These are phyloP conservation scores for Panellus pusillus DNA, from an alignment of 768 basidiomycete species.

Conservation along the genomic window DNA sequence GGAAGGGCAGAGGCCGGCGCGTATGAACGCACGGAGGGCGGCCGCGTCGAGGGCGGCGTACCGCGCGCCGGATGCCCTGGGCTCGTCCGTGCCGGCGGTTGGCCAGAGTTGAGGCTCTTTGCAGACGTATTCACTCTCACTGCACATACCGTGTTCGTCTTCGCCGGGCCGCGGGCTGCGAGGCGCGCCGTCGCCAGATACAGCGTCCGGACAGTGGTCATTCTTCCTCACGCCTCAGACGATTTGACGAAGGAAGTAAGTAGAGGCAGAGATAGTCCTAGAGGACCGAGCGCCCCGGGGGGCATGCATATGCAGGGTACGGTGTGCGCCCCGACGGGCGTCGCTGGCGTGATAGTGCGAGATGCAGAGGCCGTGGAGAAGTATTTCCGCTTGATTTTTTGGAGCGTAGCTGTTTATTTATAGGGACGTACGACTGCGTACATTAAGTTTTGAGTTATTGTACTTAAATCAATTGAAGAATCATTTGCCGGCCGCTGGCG, in stretches of 20 bases:
- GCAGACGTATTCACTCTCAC: constrained; percentile 24
- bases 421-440: too few species aligned
- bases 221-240: not conserved
- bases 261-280: not conserved
- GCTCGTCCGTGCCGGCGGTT: constrained; percentile 14
- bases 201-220: not conserved
- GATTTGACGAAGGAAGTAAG: not conserved
- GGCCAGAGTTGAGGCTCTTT: constrained; percentile 25
- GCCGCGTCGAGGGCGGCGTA: constrained; percentile 33
- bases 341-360: constrained; percentile 20
- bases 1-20: constrained; percentile 8
- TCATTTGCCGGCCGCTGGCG: too few species aligned
- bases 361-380: constrained; percentile 2
- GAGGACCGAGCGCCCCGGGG: constrained; percentile 12
- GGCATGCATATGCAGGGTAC: constrained; percentile 19
- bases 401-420: too few species aligned
- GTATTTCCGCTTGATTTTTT: too few species aligned
- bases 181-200: constrained; percentile 8
- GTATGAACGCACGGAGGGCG: too few species aligned
- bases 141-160: constrained; percentile 33
- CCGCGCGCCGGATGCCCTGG: constrained; percentile 38
- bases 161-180: constrained; percentile 19
- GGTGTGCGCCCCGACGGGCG: constrained; percentile 16
- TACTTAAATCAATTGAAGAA: too few species aligned
- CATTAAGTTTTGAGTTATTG: too few species aligned